Evolutionary conservation across 768 basidiomycete genomes (phyloP), one percentile per base, ranked within the genome.

Genomic region (Rhodosporidiobolus sp.): DNA sequence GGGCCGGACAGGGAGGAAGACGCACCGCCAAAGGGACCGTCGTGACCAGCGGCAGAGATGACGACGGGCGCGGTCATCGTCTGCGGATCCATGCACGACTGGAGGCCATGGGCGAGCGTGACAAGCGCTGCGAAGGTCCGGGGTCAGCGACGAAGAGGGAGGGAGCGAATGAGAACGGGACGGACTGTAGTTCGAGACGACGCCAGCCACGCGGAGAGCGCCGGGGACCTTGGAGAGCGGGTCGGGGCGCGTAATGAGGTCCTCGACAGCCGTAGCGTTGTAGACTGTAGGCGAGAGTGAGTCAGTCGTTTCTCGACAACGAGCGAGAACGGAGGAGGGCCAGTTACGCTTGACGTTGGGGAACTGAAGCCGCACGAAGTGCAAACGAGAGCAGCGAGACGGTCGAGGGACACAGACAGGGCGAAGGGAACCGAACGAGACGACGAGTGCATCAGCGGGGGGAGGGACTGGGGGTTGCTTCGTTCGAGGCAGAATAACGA

Each of bases 61-160:
- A 90, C 82, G 19, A 91, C 83, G 1, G 89, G 90, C 9, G 89
- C 88, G n/a, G 89, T 90, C 80, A 91, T 88, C 17, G 88, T 89
- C 82, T 89, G 88, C 54, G 89, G 89, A 80, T 90, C 89, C 87
- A 88, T 63, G 62, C 52, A 63, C 26, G 24, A 19, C 55, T 68
- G 70, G 12, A 72, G 65, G 75, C 89, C 89, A 81, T 92, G 89
- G 22, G 75, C 75, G 20, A 77, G 49, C 24, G 75, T 77, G 48
- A 77, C 78, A 19, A 76, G 71, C 3, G 78, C 76, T 43, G 45
- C 32, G 19, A 32, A 26, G 1, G 58, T 22, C 7, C 16, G 11
- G n/a, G 24, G 30, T 30, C 34, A 24, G 58, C 50, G n/a, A n/a
- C 16, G 34, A 30, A 32, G 5, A 32, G 50, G n/a, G 26, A n/a